Conservation (phyloP, 768 basidiomycete species). For the Tulasnella calospora region DNA sequence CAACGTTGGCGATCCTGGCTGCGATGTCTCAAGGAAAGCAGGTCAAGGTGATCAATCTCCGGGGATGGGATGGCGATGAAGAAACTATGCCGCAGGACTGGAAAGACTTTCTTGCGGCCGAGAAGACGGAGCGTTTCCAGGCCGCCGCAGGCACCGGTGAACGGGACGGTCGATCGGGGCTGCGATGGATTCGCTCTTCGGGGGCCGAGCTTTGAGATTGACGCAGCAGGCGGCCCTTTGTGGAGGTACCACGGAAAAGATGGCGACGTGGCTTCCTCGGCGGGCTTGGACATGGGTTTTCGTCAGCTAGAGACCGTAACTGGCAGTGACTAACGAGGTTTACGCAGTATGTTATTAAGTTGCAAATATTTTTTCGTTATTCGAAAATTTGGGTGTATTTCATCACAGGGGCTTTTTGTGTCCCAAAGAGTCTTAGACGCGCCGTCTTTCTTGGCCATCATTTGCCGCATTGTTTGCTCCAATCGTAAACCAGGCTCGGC, state of each 20-base stretch:
- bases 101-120: conserved; percentile 15
- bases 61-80: conserved; percentile 18
- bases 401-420: neutral
- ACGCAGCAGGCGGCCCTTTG: neutral
- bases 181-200: conserved; percentile 21
- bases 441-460: neutral
- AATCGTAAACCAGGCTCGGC: neutral
- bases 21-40: conserved; percentile 20
- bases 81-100: conserved; percentile 7
- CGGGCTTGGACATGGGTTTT: neutral
- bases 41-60: conserved; percentile 4
- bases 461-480: conserved; percentile 3
- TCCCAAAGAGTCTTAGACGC: conserved; percentile 1
- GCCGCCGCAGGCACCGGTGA: neutral
- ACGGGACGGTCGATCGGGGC: neutral
- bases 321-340: neutral
- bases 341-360: neutral
- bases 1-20: conserved; percentile 8
- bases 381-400: neutral
- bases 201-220: conserved; percentile 15
- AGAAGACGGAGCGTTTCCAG: neutral
- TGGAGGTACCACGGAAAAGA: neutral
- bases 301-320: neutral
- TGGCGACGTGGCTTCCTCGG: conserved; percentile 7
- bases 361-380: neutral